These are phyloP conservation scores for Lathyrus aphaca DNA, from an alignment of 306 rosid genomes.

Conservation along the genomic window DNA sequence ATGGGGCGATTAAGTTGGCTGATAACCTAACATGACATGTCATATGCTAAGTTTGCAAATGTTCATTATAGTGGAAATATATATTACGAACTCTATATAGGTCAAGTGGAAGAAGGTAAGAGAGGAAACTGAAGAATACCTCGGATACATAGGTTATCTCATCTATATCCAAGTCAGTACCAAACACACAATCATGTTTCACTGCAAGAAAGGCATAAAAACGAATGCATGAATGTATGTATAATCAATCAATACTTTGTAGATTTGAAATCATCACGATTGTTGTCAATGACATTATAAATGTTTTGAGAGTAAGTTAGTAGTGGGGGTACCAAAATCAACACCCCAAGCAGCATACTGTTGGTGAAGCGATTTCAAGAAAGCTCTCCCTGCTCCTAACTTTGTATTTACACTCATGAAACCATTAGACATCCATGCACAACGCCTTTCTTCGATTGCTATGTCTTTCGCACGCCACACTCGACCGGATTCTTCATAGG, in stretches of 20 bases:
- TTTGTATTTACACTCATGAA: conserved; percentile 88
- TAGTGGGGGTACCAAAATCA: conserved; percentile 72
- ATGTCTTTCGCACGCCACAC: conserved; percentile 85
- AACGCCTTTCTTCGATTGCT: conserved; percentile 67
- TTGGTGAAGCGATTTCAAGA: conserved; percentile 75
- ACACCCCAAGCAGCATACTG: conserved; percentile 97
- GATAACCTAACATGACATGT: conserved; percentile 59
- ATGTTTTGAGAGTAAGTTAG: conserved; percentile 22
- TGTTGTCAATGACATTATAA: conserved; percentile 21
- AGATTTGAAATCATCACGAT: conserved; percentile 4
- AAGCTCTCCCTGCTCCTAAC: conserved; percentile 87
- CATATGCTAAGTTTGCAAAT: conserved; percentile 17
- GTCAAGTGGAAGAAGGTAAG: conserved; percentile 9
- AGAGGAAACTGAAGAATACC: conserved; percentile 48
- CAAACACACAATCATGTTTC: conserved; percentile 96
- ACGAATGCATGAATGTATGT: background rate
- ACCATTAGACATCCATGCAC: conserved; percentile 90
- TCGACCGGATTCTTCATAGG: conserved; percentile 70
- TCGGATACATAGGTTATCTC: conserved; percentile 80
- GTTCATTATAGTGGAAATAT: conserved; percentile 18
- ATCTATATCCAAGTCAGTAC: conserved; percentile 78
- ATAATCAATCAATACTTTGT: conserved; percentile 5
- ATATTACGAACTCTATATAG: background rate
- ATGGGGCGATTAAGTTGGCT: conserved; percentile 65
- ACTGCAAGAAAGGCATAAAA: conserved; percentile 57